Base-by-base conservation (phyloP, 1,139 yeast species). In the Candida tropicalis region DNA sequence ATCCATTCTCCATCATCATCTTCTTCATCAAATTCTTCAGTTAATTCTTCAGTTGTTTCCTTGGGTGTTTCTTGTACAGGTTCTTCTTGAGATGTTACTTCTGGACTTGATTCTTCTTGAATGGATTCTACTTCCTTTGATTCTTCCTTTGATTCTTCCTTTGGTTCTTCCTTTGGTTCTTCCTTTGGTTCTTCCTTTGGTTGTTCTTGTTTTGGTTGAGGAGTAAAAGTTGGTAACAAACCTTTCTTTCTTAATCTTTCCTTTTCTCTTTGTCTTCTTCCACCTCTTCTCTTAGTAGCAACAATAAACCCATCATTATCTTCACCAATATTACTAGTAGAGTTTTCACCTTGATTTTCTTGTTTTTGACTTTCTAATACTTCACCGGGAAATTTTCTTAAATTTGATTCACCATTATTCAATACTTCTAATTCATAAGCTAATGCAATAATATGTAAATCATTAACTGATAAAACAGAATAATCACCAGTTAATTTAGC, bases 1-100 rank as follows among this genome's bases (percentile, higher is more conserved):
- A 93, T 95, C 99, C 99, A 93, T 41, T 88, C 97, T 17, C 95
- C 97, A 52, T 87, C 96, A 52, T 86, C 95, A 46, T 84, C 85
- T 3, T 73, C 75, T 41, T 70, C 84, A 35, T 78, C 75, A 43
- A 72, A 79, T 9, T 75, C 82, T 48, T 75, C 82, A 1, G 56
- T 53, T 8, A 62, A 43, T 34, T 54, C 45, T 36, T 39, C 46
- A 16, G 32, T 39, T 11, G 25, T 33, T 29, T 45, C 41, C 18
- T 39, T 47, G 16, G 47, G 40, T 16, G 40, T 48, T 23, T 20
- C 29, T 18, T 13, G 23, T 16, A 44, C 47, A 18, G 38, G 24
- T 20, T 42, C 34, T 39, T 51, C 40, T 45, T 43, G 46, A 7
- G 36, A 41, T 39, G 43, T 46, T 29, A 44, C 23, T 20, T 20